Base-by-base conservation (phyloP, 1,139 yeast species). In the Suhomyces taliae region DNA sequence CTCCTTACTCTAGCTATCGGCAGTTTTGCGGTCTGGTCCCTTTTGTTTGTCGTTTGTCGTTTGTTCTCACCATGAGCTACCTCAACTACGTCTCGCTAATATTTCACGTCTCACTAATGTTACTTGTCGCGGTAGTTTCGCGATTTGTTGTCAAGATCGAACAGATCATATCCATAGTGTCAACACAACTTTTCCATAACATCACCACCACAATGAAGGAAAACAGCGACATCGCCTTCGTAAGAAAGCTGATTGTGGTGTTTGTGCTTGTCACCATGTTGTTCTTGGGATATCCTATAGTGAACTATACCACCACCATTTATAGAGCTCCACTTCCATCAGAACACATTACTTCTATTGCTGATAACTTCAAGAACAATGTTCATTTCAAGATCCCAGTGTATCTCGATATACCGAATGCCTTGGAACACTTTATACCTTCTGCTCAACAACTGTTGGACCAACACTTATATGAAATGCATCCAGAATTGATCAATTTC, bases 311-410 rank as follows among this genome's bases (percentile, higher is more conserved):
- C 34, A 88, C 97, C 5, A 75, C 83, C 19, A 82, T 89, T 8
- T 81, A 87, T 58, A 74, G 96, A 51, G 95, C 96, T 0, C 81
- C 82, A 27, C 70, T 90, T 43, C 95, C 95, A 6, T 65, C 74
- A 9, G 73, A 71, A 7, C 75, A 77, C 48, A 81, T 89, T 49
- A 65, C 73, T 45, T 55, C 63, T 7, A 66, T 77, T 46, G 71
- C 74, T 36, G 53, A 57, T n/a, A 55, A 67, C 41, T 65, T 77
- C 34, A 53, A 64, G 33, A 44, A 64, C 9, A 65, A 68, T n/a
- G 51, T 84, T 8, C 56, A 64, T 34, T 69, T 82, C 49, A 65
- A 65, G 12, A 72, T 85, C n/a, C 90, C 89, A 0, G 79, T 88
- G 1, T 79, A 76, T 54, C 52, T 86, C 5, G 82, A 81, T 15